Evolutionary conservation across 2,329 filamentous ascomycete species (phyloP), one percentile per base, ranked within the genome.

Genomic region (Aureobasidium sp.): DNA sequence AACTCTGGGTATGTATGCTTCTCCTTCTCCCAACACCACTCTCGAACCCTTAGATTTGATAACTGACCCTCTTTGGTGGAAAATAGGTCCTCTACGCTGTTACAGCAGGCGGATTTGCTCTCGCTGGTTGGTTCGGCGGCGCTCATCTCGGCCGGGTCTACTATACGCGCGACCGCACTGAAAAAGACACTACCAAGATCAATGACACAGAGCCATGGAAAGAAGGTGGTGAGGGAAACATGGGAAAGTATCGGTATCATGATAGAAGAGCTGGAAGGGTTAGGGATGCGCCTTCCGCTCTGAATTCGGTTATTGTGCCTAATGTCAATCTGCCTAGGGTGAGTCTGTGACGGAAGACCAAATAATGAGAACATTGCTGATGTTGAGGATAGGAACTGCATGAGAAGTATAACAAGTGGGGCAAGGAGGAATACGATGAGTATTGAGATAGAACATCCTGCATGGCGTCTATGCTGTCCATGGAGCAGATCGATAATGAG

Each of bases 361-460:
- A 11, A 10, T 15, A 10, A 13, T 13, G 41, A 9, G 21, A 36
- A 41, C 30, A 11, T 37, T 15, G 13, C 34, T 37, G 34, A 37
- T 37, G 10, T 37, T 13, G 2, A 13, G 34, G 53, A 62, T 70
- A 95, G 90, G 83, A 88, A 71, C 84, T 96, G 67, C 94, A 99
- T 80, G 94, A 97, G 70, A 89, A 88, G 81, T 97, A 88, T 86
- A 99, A 99, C 89, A 99, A 99, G 83, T 97, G 90, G 86, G 94
- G 94, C 77, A 97, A 97, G 85, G 94, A 97, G 68, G 92, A 90
- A 69, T 97, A 89, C 79, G 54, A 62, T 30, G 53, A 59, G 25
- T 58, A 36, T 36, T 9, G 9, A 9, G 34, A 2, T 10, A 36
- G 34, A 36, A 3, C 9, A 36, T 3, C 13, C 8, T 36, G 34